Evolutionary conservation across 495 filamentous ascomycete species (phyloP).

Genomic region (Poronia punctata): DNA sequence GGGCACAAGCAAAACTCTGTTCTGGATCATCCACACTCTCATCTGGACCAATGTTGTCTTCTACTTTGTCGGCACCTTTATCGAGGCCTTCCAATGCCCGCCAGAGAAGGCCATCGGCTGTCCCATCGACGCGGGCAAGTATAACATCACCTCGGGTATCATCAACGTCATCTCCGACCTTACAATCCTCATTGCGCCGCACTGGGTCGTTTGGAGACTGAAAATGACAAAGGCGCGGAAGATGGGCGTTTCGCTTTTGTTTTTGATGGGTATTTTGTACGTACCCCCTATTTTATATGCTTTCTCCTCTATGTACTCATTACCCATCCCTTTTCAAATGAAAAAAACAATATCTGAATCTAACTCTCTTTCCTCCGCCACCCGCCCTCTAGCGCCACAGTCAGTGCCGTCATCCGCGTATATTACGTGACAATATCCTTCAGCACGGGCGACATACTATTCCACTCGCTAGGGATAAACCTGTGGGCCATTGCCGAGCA

Average conservation of each 20-base stretch:
- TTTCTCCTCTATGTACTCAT: no score
- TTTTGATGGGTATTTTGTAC: slow-evolving; percentile 34
- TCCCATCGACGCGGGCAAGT: slow-evolving; percentile 14
- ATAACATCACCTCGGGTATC: slow-evolving; percentile 13
- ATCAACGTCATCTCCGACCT: slow-evolving; percentile 30
- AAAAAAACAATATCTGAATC: no score
- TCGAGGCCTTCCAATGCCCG: slow-evolving; percentile 36
- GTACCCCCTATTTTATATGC: slow-evolving; percentile 12
- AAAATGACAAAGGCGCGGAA: slow-evolving; percentile 23
- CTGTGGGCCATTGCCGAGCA: slow-evolving; percentile 29
- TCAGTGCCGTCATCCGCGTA: slow-evolving; percentile 18
- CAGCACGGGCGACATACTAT: slow-evolving; percentile 18
- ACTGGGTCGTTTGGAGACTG: slow-evolving; percentile 31
- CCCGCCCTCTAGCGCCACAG: slow-evolving; percentile 6
- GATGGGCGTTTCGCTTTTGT: slow-evolving; percentile 29
- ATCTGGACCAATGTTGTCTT: slow-evolving; percentile 21
- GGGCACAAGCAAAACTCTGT: slow-evolving; percentile 19
- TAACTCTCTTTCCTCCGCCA: background rate
- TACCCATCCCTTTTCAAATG: no score
- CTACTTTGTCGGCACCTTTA: slow-evolving; percentile 21
- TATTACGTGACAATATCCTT: slow-evolving; percentile 18
- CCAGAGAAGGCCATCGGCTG: slow-evolving; percentile 31
- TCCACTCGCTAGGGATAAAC: slow-evolving; percentile 15
- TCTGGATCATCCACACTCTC: slow-evolving; percentile 23
- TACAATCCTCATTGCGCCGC: slow-evolving; percentile 30